Conservation (phyloP, 768 basidiomycete genomes). For the Psilocybe tampanensis region DNA sequence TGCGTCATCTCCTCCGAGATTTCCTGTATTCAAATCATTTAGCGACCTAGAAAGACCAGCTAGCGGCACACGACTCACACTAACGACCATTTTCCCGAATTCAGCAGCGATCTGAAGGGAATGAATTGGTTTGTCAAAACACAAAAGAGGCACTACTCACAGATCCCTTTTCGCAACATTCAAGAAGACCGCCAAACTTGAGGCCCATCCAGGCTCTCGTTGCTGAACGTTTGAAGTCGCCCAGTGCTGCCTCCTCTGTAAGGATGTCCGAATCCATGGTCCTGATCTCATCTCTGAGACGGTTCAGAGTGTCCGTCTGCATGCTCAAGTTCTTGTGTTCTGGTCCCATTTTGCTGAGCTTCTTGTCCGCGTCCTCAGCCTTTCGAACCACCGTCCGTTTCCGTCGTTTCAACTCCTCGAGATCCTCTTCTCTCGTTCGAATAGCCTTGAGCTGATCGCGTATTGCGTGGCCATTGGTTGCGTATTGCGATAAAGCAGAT, state of each 20-base stretch:
- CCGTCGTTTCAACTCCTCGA: slow-evolving; percentile 76
- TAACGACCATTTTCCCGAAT: slow-evolving; percentile 52
- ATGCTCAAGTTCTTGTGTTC: slow-evolving; percentile 81
- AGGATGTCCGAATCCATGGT: slow-evolving; percentile 82
- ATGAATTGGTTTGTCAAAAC: background rate
- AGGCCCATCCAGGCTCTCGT: slow-evolving; percentile 73
- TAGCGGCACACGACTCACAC: slow-evolving; percentile 30
- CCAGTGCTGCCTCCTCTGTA: slow-evolving; percentile 75
- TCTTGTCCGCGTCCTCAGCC: slow-evolving; percentile 85
- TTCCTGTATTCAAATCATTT: slow-evolving; percentile 44
- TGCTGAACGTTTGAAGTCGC: slow-evolving; percentile 80
- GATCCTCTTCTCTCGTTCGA: slow-evolving; percentile 79
- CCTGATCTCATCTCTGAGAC: slow-evolving; percentile 76
- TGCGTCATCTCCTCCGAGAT: slow-evolving; percentile 81
- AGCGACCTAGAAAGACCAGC: background rate
- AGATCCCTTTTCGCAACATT: slow-evolving; percentile 81
- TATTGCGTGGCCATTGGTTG: slow-evolving; percentile 68
- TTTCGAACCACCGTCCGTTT: slow-evolving; percentile 66
- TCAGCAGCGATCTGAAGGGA: slow-evolving; percentile 51
- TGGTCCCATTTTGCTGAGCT: slow-evolving; percentile 85
- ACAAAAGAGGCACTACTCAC: slow-evolving; percentile 31
- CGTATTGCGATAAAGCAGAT: slow-evolving; percentile 67
- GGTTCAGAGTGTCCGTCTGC: slow-evolving; percentile 75
- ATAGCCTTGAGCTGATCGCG: slow-evolving; percentile 81
- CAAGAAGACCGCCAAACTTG: slow-evolving; percentile 87